phyloP scores from a whole-genome alignment of 2,329 filamentous ascomycete species.

The Hypoxylon sp. region DNA sequence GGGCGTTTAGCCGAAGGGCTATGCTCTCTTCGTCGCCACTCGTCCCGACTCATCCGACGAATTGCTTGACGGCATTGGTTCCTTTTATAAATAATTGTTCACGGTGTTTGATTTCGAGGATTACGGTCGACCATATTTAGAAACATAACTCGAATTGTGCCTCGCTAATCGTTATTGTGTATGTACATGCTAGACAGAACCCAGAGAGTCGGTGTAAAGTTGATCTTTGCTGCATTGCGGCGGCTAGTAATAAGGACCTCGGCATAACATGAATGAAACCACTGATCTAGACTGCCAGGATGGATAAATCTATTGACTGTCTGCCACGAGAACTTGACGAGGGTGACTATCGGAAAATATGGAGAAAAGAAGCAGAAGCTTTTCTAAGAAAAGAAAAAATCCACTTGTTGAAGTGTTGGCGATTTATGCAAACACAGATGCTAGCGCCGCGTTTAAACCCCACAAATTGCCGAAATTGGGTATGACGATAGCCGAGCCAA shows the following conservation, averaged over 20 bases:
- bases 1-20: conserved; percentile 9
- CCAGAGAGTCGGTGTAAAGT: neutral
- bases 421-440: too few species aligned
- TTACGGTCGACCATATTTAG: too few species aligned
- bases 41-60: conserved; percentile 3
- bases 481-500: too few species aligned
- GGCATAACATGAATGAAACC: neutral
- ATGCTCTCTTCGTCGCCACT: conserved; percentile 5
- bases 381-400: conserved; percentile 5
- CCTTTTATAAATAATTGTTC: conserved; percentile 1
- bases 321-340: neutral
- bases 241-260: neutral
- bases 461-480: too few species aligned
- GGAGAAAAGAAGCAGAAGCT: conserved; percentile 1
- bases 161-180: too few species aligned
- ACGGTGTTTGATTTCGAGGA: conserved; percentile 1
- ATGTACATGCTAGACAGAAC: too few species aligned
- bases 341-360: conserved; percentile 7
- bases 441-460: too few species aligned
- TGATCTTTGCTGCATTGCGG: neutral
- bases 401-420: too few species aligned
- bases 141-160: too few species aligned
- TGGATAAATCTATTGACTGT: too few species aligned
- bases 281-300: neutral
- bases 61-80: neutral